phyloP scores from a whole-genome alignment of 1,284 basidiomycete species.

The Cryptococcus sp. region DNA sequence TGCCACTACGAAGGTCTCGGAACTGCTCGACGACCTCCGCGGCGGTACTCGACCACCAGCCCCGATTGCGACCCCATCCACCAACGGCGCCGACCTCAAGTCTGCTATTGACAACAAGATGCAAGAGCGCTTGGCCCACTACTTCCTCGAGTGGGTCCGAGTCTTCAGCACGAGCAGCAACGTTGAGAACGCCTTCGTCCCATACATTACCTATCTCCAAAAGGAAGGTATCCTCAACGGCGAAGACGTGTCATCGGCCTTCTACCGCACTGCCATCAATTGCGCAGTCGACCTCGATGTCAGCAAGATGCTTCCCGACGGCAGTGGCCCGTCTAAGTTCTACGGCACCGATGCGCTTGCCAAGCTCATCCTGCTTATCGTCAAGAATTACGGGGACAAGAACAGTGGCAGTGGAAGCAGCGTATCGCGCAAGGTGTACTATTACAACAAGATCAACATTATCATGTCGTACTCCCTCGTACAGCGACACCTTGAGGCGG shows the following conservation, averaged over 20 bases:
- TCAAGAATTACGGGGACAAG: slow-evolving; percentile 84
- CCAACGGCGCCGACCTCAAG: slow-evolving; percentile 32
- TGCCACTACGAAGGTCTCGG: slow-evolving; percentile 38
- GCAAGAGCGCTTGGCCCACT: slow-evolving; percentile 61
- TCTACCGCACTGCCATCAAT: slow-evolving; percentile 97
- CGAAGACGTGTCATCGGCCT: slow-evolving; percentile 95
- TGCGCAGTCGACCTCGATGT: slow-evolving; percentile 89
- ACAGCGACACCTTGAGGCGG: slow-evolving; percentile 92
- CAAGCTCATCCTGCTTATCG: slow-evolving; percentile 92
- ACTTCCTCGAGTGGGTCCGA: slow-evolving; percentile 82
- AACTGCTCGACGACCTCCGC: slow-evolving; percentile 52
- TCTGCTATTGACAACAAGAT: slow-evolving; percentile 50
- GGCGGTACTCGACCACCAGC: slow-evolving; percentile 19
- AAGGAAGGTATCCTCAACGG: slow-evolving; percentile 95
- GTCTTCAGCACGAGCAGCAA: slow-evolving; percentile 74
- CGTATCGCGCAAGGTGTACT: slow-evolving; percentile 93
- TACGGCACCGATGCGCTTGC: slow-evolving; percentile 95
- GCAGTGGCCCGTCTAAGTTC: slow-evolving; percentile 67
- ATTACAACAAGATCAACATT: slow-evolving; percentile 95
- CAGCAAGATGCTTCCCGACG: slow-evolving; percentile 77
- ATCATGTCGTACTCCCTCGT: slow-evolving; percentile 96
- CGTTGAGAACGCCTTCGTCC: slow-evolving; percentile 93
- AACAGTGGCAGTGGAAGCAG: slow-evolving; percentile 64
- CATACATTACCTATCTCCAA: slow-evolving; percentile 95
- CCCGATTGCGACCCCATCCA: slow-evolving; percentile 56